Evolutionary conservation across 2,329 filamentous ascomycete genomes (phyloP), one percentile per base, ranked within the genome.

Genomic region (Microcyclospora pomicola): DNA sequence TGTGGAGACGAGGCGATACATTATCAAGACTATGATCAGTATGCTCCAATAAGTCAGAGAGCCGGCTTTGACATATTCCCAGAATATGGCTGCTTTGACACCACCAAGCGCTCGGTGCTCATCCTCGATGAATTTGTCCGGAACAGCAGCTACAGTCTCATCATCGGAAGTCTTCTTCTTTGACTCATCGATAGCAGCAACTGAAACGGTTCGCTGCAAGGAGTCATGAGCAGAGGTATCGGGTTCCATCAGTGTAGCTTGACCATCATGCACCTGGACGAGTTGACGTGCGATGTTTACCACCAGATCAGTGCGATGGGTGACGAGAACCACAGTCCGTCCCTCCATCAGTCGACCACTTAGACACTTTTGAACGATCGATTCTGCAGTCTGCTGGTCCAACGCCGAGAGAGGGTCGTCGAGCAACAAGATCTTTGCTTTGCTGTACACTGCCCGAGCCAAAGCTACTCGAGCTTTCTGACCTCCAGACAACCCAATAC

Each of bases 31-130:
- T 1, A 73, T 27, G 2, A 88, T 64, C 2, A 87, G 67, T 1
- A 75, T 50, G 2, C 62, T 56, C 86, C 86, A 94, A 66, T 78
- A 84, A 39, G 66, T 67, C 33, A 87, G 65, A 10, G 75, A 80
- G 2, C 86, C 86, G 5, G 85, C 83, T 57, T 77, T 81, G 61
- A 93, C 77, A 48, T 93, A 94, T 45, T 77, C 75, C 76, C 82
- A 85, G 53, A 93, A 94, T 0, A 93, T 78, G 6, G 69, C 69
- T 9, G 75, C 63, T 49, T 86, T 74, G 1, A 94, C 82, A 1
- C 81, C 77, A 13, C 86, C 85, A 42, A 82, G 72, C 1, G 73
- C 78, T 35, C 82, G 71, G 47, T 77, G 67, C 54, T 91, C 82
- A 27, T 87, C 82, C 51, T 86, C 78, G 33, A 86, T 77, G 51